Evolutionary conservation across 768 basidiomycete species (phyloP).

Genomic region (Naganishia randhawae): DNA sequence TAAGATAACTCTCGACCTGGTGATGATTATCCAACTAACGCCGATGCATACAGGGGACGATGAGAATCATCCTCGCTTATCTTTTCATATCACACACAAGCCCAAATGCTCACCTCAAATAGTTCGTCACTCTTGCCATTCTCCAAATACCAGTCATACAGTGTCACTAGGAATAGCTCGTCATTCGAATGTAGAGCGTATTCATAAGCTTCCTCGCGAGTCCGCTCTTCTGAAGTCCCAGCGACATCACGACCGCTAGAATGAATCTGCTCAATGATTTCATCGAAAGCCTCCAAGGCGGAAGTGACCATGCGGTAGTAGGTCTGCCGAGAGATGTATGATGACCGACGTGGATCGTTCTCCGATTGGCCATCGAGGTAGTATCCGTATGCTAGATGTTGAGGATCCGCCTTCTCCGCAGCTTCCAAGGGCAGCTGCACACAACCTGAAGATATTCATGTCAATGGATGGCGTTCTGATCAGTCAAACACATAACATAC

Average conservation of each 20-base stretch:
- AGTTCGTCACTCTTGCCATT: conserved; percentile 79
- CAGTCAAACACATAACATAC: conserved; percentile 52
- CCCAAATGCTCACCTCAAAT: conserved; percentile 68
- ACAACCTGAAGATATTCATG: conserved; percentile 58
- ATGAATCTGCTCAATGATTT: conserved; percentile 36
- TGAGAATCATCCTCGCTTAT: background rate
- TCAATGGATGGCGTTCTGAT: background rate
- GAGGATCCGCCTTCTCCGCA: conserved; percentile 69
- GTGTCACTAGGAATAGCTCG: conserved; percentile 84
- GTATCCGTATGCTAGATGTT: conserved; percentile 24
- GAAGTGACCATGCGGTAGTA: conserved; percentile 84
- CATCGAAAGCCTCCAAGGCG: conserved; percentile 74
- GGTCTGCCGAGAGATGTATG: conserved; percentile 62
- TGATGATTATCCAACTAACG: conserved; percentile 70
- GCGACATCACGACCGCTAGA: background rate
- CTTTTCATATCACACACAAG: too few species aligned
- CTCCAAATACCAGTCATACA: conserved; percentile 90
- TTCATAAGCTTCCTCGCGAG: conserved; percentile 79
- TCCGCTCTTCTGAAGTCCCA: conserved; percentile 47
- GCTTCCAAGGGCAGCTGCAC: conserved; percentile 80
- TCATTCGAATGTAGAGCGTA: conserved; percentile 80
- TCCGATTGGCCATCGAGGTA: conserved; percentile 54
- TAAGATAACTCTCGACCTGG: conserved; percentile 29
- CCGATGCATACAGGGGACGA: background rate
- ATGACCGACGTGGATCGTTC: conserved; percentile 58